Conservation (phyloP, 1,284 basidiomycete species). For the Mycosarcoma mackinlayi region DNA sequence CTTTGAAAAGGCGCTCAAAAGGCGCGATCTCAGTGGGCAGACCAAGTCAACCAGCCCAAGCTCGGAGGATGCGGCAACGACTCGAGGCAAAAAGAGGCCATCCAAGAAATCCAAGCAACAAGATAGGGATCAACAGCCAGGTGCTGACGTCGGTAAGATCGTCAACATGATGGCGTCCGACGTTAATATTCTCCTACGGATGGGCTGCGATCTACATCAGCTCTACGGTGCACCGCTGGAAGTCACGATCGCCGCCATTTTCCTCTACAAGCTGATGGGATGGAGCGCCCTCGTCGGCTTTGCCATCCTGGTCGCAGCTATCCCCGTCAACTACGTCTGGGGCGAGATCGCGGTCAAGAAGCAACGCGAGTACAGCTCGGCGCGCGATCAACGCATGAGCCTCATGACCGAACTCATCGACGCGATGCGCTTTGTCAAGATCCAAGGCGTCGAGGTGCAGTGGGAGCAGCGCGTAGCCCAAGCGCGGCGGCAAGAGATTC, state of each 20-base stretch:
- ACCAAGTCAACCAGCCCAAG: conserved; percentile 19
- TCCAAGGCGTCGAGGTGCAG: conserved; percentile 41
- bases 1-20: conserved; percentile 64
- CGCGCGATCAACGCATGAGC: conserved; percentile 84
- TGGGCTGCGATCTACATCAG: conserved; percentile 70
- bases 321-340: conserved; percentile 79
- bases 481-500: conserved; percentile 62
- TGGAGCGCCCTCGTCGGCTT: conserved; percentile 86
- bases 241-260: conserved; percentile 75
- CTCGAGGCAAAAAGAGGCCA: conserved; percentile 2
- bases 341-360: conserved; percentile 76
- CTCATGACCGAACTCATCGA: conserved; percentile 80
- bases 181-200: conserved; percentile 63
- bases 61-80: conserved; percentile 2
- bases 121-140: conserved; percentile 28
- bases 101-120: conserved; percentile 20
- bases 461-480: conserved; percentile 55
- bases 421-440: conserved; percentile 83
- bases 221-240: conserved; percentile 82
- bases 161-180: conserved; percentile 71
- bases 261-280: conserved; percentile 76
- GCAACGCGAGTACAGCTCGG: conserved; percentile 77
- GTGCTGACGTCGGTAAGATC: conserved; percentile 71
- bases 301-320: conserved; percentile 77
- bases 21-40: conserved; percentile 54